Conservation (phyloP, 768 basidiomycete genomes). For the Rickenella mellea region DNA sequence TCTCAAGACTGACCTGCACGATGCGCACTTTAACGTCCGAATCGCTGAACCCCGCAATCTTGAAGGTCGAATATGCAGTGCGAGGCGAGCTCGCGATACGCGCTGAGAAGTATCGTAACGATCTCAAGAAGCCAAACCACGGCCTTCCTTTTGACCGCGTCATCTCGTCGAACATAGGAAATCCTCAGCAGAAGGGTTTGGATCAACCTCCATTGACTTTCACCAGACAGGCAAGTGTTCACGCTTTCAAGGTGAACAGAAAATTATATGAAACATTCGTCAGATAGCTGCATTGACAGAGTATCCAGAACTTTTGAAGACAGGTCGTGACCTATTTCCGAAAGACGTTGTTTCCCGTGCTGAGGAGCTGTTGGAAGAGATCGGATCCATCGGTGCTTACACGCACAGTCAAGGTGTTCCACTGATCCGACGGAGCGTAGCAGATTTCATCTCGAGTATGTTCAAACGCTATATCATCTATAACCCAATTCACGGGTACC, state of each 20-base stretch:
- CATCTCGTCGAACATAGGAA: conserved; percentile 95
- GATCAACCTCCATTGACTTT: conserved; percentile 92
- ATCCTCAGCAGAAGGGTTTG: conserved; percentile 92
- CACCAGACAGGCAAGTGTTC: conserved; percentile 67
- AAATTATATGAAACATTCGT: neutral
- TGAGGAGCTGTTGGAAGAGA: conserved; percentile 68
- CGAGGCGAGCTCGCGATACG: conserved; percentile 95
- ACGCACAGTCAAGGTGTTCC: conserved; percentile 92
- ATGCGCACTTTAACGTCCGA: conserved; percentile 43
- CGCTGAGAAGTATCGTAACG: conserved; percentile 72
- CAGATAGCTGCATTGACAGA: conserved; percentile 89
- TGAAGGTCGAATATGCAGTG: conserved; percentile 92
- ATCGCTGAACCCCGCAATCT: conserved; percentile 74
- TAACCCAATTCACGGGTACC: neutral
- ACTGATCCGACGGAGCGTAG: conserved; percentile 78
- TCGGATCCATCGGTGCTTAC: conserved; percentile 92
- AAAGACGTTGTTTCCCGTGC: conserved; percentile 79
- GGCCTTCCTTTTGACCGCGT: conserved; percentile 78
- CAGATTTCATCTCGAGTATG: conserved; percentile 80
- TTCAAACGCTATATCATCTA: conserved; percentile 6
- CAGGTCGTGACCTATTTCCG: conserved; percentile 76
- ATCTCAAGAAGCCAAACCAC: conserved; percentile 48
- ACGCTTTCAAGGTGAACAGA: neutral
- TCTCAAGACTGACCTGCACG: neutral
- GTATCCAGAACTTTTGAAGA: conserved; percentile 74